phyloP scores from a whole-genome alignment of 2,329 filamentous ascomycete genomes.

The Colletotrichum salicis region DNA sequence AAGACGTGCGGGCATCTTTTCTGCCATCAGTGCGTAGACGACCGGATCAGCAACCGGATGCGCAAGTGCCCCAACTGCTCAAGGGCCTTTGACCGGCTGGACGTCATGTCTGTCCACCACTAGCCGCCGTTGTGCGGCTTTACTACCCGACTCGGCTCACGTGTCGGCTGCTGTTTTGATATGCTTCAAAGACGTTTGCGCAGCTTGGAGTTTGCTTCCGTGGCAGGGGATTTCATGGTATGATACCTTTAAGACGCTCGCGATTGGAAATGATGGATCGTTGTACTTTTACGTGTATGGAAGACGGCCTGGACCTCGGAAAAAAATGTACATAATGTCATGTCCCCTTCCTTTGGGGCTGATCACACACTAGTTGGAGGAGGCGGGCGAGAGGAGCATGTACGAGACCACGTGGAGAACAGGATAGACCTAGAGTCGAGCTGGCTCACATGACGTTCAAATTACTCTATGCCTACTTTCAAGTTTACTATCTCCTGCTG shows the following conservation, averaged over 20 bases:
- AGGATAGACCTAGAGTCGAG: constrained; percentile 35
- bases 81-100: constrained; percentile 88
- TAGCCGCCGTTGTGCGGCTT: constrained; percentile 36
- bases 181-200: constrained; percentile 16
- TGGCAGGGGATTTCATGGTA: constrained; percentile 29
- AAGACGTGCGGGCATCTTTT: constrained; percentile 96
- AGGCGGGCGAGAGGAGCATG: not conserved
- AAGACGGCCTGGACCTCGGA: constrained; percentile 26
- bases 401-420: constrained; percentile 7
- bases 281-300: constrained; percentile 38
- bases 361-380: constrained; percentile 2
- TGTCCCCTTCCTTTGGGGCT: constrained; percentile 2
- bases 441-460: constrained; percentile 23
- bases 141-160: not conserved
- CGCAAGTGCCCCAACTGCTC: constrained; percentile 96
- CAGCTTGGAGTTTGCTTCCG: constrained; percentile 33
- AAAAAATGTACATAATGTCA: constrained; percentile 32
- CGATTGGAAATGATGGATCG: constrained; percentile 35
- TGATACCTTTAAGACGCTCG: constrained; percentile 35
- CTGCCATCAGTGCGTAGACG: constrained; percentile 89
- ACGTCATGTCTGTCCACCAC: constrained; percentile 80
- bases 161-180: constrained; percentile 11
- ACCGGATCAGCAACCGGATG: constrained; percentile 87
- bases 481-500: constrained; percentile 59
- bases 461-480: constrained; percentile 25